Conservation (phyloP, 805 yeast genomes). For the Yamadazyma tumulicola region DNA sequence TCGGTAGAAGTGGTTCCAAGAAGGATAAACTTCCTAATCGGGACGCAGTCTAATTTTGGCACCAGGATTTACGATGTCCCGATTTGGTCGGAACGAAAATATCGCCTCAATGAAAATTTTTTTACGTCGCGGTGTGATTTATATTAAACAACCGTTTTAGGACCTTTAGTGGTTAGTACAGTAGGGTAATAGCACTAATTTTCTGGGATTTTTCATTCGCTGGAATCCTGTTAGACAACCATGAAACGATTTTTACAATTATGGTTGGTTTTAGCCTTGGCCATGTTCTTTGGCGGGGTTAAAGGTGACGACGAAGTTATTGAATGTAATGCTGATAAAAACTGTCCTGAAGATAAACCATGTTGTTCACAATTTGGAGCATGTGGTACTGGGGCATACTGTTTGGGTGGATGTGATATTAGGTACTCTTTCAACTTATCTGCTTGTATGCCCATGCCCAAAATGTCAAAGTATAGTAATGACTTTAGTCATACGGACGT, state of each 20-base stretch:
- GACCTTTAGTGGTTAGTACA: too few species aligned
- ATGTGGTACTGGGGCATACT: slow-evolving; percentile 74
- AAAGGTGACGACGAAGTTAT: slow-evolving; percentile 7
- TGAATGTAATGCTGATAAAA: slow-evolving; percentile 48
- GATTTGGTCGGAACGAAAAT: too few species aligned
- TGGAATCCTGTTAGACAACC: too few species aligned
- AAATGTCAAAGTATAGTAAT: slow-evolving; percentile 44
- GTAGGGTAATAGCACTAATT: too few species aligned
- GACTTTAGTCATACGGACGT: slow-evolving; percentile 29
- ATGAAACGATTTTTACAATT: neutral
- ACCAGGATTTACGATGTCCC: too few species aligned
- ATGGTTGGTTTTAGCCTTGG: neutral
- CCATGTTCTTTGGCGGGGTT: slow-evolving; percentile 12
- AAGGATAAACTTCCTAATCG: too few species aligned
- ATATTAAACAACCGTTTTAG: too few species aligned
- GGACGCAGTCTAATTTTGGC: too few species aligned
- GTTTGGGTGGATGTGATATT: slow-evolving; percentile 89
- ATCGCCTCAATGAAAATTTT: too few species aligned
- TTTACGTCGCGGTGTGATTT: too few species aligned
- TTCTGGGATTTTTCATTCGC: too few species aligned
- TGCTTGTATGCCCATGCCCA: slow-evolving; percentile 86
- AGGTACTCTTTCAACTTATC: slow-evolving; percentile 57
- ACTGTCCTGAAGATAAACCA: slow-evolving; percentile 78
- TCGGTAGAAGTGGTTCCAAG: too few species aligned
- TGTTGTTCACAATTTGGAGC: slow-evolving; percentile 82